Conservation (phyloP, 2,329 filamentous ascomycete genomes). For the Pseudogymnoascus pannorum region DNA sequence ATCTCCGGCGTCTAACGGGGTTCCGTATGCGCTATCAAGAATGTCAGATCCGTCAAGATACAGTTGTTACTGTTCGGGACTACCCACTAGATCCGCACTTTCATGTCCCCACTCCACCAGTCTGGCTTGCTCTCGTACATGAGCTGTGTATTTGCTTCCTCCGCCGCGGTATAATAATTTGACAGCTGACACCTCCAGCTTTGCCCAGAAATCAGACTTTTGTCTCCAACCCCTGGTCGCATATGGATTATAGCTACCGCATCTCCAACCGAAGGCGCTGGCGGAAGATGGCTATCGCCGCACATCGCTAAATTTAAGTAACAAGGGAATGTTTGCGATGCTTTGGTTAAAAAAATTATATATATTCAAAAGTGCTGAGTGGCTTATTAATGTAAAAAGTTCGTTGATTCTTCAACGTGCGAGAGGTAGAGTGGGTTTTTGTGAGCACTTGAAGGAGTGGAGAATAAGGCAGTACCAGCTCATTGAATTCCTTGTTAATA, state of each 20-base stretch:
- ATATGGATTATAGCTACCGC: constrained; percentile 6
- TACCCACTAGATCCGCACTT: constrained; percentile 1
- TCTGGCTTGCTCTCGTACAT: constrained; percentile 5
- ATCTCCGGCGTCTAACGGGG: background rate
- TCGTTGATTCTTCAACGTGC: background rate
- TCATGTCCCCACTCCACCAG: constrained; percentile 4
- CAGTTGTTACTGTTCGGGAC: background rate
- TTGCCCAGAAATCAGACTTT: background rate
- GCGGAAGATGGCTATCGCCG: constrained; percentile 8
- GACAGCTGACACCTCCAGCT: constrained; percentile 1
- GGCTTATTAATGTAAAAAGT: background rate
- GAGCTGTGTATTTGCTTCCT: background rate
- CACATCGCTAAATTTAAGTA: background rate
- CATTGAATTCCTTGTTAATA: background rate
- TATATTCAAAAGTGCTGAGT: background rate
- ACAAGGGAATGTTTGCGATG: background rate
- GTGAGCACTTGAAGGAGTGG: background rate
- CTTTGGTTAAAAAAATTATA: background rate
- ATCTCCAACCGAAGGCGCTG: constrained; percentile 6
- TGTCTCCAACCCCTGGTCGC: background rate
- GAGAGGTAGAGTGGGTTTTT: background rate
- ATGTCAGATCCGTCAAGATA: background rate
- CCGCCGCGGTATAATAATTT: background rate
- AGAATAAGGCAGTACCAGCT: background rate
- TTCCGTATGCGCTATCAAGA: background rate